These are phyloP conservation scores for Ormosia semicastrata DNA, from an alignment of 306 rosid species.

Conservation along the genomic window DNA sequence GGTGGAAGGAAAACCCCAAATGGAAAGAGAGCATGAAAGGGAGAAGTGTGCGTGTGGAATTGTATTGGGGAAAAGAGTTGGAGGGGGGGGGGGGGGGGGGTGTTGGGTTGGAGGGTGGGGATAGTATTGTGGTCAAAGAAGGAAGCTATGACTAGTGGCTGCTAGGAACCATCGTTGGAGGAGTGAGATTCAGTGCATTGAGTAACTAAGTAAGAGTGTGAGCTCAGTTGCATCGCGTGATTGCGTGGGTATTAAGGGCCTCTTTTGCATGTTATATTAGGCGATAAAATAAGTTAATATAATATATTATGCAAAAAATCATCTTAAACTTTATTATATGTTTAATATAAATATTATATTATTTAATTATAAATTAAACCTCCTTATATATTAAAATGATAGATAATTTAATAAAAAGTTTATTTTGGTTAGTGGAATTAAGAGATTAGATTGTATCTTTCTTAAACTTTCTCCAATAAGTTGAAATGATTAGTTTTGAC, in stretches of 20 bases:
- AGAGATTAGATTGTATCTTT: no score
- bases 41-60: not conserved
- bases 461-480: no score
- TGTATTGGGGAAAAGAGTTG: not conserved
- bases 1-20: not conserved
- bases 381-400: no score
- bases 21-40: not conserved
- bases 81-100: not conserved
- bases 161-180: constrained; percentile 27
- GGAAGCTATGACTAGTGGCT: constrained; percentile 20
- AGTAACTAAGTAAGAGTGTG: not conserved
- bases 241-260: not conserved
- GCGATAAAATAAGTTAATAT: no score
- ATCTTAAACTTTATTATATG: no score
- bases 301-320: no score
- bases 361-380: no score
- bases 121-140: constrained; percentile 51
- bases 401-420: no score
- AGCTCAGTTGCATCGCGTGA: not conserved
- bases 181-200: not conserved
- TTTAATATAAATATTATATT: no score
- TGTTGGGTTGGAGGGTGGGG: not conserved
- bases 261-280: no score
- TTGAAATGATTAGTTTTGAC: no score
- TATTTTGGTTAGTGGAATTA: no score